phyloP scores from a whole-genome alignment of 2,329 filamentous ascomycete species.

The Coniochaeta sp. region DNA sequence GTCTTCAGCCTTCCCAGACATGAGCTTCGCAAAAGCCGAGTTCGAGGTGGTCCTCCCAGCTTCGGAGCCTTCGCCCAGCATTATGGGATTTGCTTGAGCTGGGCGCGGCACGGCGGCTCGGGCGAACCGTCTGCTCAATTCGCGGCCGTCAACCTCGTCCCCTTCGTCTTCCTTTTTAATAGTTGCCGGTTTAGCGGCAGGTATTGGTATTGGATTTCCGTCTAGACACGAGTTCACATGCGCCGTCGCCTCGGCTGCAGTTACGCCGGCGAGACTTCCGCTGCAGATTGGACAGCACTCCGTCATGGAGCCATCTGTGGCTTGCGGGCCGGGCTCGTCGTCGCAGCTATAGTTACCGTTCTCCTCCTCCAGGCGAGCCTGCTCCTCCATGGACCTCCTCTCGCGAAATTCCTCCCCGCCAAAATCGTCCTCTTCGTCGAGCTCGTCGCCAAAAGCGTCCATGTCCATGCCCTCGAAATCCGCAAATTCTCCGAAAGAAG shows the following conservation, averaged over 20 bases:
- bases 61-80: conserved; percentile 30
- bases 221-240: conserved; percentile 95
- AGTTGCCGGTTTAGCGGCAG: conserved; percentile 16
- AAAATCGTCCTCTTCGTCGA: conserved; percentile 22
- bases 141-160: conserved; percentile 24
- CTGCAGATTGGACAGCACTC: conserved; percentile 72
- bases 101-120: conserved; percentile 66
- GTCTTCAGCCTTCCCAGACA: conserved; percentile 88
- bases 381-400: conserved; percentile 68
- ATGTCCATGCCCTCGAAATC: conserved; percentile 41
- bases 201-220: conserved; percentile 61
- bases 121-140: conserved; percentile 52
- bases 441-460: conserved; percentile 41
- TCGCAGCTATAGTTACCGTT: conserved; percentile 31
- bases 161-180: conserved; percentile 7
- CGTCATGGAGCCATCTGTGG: conserved; percentile 22
- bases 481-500: conserved; percentile 28
- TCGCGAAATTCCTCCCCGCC: conserved; percentile 60
- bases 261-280: conserved; percentile 51
- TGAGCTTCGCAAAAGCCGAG: conserved; percentile 87
- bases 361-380: conserved; percentile 58
- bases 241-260: conserved; percentile 60
- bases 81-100: conserved; percentile 74
- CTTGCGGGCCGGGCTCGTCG: conserved; percentile 21
- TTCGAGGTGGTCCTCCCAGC: conserved; percentile 23